Evolutionary conservation across 805 yeast genomes (phyloP), one percentile per base, ranked within the genome.

Genomic region (Candida easanensis): DNA sequence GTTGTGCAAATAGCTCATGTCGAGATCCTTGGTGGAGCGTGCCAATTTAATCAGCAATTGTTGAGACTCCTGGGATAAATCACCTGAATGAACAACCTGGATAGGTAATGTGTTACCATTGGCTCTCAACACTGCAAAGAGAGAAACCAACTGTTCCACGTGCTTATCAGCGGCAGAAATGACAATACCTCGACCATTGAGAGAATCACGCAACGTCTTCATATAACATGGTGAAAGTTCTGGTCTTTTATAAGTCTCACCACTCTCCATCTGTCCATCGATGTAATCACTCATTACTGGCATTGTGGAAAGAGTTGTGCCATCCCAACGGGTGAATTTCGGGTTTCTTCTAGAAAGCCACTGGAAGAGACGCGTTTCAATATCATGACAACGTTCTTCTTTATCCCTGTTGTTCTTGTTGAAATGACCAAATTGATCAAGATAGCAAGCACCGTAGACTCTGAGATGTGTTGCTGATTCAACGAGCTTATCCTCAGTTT

Each of bases 41-140:
- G 76, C 72, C 13, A 63, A 52, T 14, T 62, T 55, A 15, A 62
- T 50, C n/a, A 74, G 46, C 19, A 50, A 51, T 16, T 62, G 56
- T 21, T 65, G 65, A 1, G 64, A 44, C 2, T 55, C 55, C 13
- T 50, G 38, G 2, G 51, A 69, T 63, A 66, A 37, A 36, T 66
- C 65, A 26, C 63, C 67, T 38, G 61, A 61, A 38, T 59, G 64
- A n/a, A 72, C 54, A 6, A 72, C 48, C 56, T 72, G 70, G 28
- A 72, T 65, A 5, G 77, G 77, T 21, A 68, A 50, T 11, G 38
- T 46, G 50, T 70, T 72, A 2, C 62, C 61, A 10, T 56, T 35
- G 14, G 60, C 60, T 26, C 74, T 51, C 13, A 70, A 51, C 34
- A 74, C 57, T 1, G 74, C 71, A 27, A 85, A 57, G 16, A 64